phyloP scores from a whole-genome alignment of 495 filamentous ascomycete genomes.

The Tuber aestivum region DNA sequence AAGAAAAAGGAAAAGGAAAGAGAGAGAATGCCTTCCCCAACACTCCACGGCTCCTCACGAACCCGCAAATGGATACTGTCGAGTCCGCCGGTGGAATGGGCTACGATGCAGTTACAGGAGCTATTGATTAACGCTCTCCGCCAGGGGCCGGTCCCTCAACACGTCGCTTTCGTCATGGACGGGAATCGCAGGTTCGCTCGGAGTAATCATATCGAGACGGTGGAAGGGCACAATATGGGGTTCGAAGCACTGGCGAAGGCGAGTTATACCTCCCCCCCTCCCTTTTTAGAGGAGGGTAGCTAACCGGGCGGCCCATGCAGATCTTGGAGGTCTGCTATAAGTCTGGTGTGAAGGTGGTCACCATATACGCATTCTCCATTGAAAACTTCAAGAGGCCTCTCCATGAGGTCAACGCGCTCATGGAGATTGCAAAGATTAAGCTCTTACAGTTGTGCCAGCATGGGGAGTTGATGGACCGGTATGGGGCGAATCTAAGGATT shows the following conservation, averaged over 20 bases:
- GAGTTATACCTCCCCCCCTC: slow-evolving; percentile 21
- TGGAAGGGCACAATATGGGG: slow-evolving; percentile 93
- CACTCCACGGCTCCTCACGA: slow-evolving; percentile 38
- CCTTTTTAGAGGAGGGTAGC: background rate
- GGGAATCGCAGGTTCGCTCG: slow-evolving; percentile 89
- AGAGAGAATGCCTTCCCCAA: slow-evolving; percentile 24
- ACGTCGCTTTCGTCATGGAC: slow-evolving; percentile 98
- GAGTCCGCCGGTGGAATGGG: slow-evolving; percentile 85
- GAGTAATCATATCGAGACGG: slow-evolving; percentile 84
- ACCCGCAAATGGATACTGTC: slow-evolving; percentile 76
- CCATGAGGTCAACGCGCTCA: slow-evolving; percentile 92
- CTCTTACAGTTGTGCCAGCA: slow-evolving; percentile 84
- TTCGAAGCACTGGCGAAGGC: slow-evolving; percentile 90
- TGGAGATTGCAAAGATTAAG: slow-evolving; percentile 97
- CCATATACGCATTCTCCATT: slow-evolving; percentile 96
- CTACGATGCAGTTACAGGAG: slow-evolving; percentile 62
- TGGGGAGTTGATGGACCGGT: slow-evolving; percentile 85
- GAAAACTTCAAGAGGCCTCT: slow-evolving; percentile 99
- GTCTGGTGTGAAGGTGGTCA: slow-evolving; percentile 87
- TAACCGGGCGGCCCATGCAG: slow-evolving; percentile 44
- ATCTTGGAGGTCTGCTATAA: slow-evolving; percentile 98
- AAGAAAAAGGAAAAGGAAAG: background rate
- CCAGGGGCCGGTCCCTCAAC: slow-evolving; percentile 84
- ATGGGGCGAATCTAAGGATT: slow-evolving; percentile 78
- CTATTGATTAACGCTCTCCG: slow-evolving; percentile 78